Evolutionary conservation across 768 basidiomycete genomes (phyloP).

Genomic region (Naganishia onofrii): DNA sequence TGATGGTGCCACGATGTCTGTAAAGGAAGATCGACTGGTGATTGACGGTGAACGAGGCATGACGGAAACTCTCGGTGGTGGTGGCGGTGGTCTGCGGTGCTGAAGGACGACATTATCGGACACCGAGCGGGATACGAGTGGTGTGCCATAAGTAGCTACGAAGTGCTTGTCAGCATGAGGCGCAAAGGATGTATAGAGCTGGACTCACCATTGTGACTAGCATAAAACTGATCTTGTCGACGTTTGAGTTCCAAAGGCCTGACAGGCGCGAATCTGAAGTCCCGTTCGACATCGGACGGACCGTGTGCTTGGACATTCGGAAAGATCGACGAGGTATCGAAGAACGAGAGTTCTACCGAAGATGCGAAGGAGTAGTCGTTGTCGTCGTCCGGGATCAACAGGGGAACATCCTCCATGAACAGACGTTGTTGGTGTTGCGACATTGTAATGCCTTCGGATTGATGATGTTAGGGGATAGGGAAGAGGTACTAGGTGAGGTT

Average conservation of each 20-base stretch:
- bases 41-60: constrained; percentile 12
- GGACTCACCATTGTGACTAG: not conserved
- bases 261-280: not conserved
- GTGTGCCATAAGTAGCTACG: not conserved
- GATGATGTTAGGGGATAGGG: not conserved
- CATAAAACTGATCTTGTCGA: not conserved
- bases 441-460: constrained; percentile 1
- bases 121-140: not conserved
- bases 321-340: not conserved
- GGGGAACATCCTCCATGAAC: constrained; percentile 8
- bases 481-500: not conserved
- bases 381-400: constrained; percentile 18
- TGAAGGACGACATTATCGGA: not conserved
- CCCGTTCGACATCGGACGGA: too few species aligned
- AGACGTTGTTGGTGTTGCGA: not conserved
- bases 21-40: constrained; percentile 1
- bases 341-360: constrained; percentile 11
- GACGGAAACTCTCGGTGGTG: not conserved
- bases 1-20: not conserved
- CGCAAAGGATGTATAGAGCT: not conserved
- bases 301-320: not conserved
- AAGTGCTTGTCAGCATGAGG: not conserved
- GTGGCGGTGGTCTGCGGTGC: not conserved
- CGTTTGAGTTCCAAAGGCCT: constrained; percentile 17
- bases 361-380: constrained; percentile 5